Percentiles rank a stretch among this genome's conserved stretches.
phyloP scores from a whole-genome alignment of 805 yeast genomes.

The Candida chauliodis region DNA sequence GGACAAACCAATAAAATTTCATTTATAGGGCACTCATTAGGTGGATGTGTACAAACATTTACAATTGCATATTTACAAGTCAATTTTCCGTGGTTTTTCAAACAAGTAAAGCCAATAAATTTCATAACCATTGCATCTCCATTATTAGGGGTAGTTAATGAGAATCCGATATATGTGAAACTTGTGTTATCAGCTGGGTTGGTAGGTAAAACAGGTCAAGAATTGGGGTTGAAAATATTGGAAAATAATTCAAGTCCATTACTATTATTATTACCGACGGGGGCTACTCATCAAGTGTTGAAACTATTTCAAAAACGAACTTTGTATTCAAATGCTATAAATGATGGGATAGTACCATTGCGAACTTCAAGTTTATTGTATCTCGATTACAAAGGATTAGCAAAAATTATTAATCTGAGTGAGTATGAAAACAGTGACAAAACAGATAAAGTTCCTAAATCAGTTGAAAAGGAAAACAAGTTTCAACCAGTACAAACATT shows the following conservation, averaged over 20 bases:
- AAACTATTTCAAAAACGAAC: slow-evolving; percentile 68
- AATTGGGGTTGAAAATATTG: slow-evolving; percentile 60
- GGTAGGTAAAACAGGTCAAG: slow-evolving; percentile 92
- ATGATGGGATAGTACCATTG: slow-evolving; percentile 95
- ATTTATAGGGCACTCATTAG: slow-evolving; percentile 89
- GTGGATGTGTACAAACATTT: slow-evolving; percentile 89
- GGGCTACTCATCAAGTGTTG: slow-evolving; percentile 65
- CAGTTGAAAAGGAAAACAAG: slow-evolving; percentile 11
- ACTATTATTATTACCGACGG: slow-evolving; percentile 69
- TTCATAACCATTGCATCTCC: slow-evolving; percentile 87
- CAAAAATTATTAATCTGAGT: slow-evolving; percentile 17
- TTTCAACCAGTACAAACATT: slow-evolving; percentile 33
- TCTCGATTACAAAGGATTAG: slow-evolving; percentile 74
- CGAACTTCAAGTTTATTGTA: slow-evolving; percentile 84
- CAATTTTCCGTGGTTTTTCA: slow-evolving; percentile 69
- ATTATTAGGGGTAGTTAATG: slow-evolving; percentile 79
- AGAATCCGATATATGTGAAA: slow-evolving; percentile 82
- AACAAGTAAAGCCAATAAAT: slow-evolving; percentile 64
- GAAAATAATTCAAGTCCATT: slow-evolving; percentile 56
- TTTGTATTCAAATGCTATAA: slow-evolving; percentile 80
- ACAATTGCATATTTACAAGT: slow-evolving; percentile 76
- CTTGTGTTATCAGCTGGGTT: slow-evolving; percentile 82
- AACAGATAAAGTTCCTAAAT: slow-evolving; percentile 17
- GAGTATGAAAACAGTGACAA: slow-evolving; percentile 13
- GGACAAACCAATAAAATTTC: slow-evolving; percentile 61